These are phyloP conservation scores for Carex cristatella DNA, from an alignment of 176 grass and related monocot genomes.

Conservation along the genomic window DNA sequence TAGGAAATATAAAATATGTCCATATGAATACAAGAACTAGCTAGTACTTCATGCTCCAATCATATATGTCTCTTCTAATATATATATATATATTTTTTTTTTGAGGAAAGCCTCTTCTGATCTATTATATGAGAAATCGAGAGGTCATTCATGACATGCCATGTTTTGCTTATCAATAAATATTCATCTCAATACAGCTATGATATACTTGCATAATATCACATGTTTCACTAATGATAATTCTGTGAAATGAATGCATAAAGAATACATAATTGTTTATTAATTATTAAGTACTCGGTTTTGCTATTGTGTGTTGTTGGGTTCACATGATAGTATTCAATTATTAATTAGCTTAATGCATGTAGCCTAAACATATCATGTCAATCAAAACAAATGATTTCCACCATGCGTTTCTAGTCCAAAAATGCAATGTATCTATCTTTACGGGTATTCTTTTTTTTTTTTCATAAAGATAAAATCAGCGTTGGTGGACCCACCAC, in stretches of 20 bases:
- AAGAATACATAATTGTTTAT: not conserved
- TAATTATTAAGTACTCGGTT: not conserved
- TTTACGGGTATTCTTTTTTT: not conserved
- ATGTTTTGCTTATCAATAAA: not conserved
- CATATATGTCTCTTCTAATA: not conserved
- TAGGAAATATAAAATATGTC: not conserved
- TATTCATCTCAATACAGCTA: not conserved
- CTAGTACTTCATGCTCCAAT: not conserved
- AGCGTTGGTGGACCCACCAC: slow-evolving; percentile 9
- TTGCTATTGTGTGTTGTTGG: not conserved
- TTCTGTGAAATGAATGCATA: not conserved
- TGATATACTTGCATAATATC: not conserved
- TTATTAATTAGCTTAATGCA: not conserved
- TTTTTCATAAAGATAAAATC: not conserved
- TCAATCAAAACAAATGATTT: not conserved
- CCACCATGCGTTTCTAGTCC: not conserved
- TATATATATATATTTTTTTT: too few relatives aligned
- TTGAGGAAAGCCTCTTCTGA: not conserved
- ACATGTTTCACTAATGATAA: not conserved
- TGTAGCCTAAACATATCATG: not conserved
- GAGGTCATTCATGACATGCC: not conserved
- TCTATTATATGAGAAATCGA: too few relatives aligned
- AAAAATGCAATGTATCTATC: not conserved
- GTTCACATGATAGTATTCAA: not conserved
- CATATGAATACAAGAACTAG: not conserved